Percentiles rank a stretch among this genome's conserved stretches.
Conservation (phyloP, 1,139 yeast species). For the Hemisphaericaspora xylanilytica region DNA sequence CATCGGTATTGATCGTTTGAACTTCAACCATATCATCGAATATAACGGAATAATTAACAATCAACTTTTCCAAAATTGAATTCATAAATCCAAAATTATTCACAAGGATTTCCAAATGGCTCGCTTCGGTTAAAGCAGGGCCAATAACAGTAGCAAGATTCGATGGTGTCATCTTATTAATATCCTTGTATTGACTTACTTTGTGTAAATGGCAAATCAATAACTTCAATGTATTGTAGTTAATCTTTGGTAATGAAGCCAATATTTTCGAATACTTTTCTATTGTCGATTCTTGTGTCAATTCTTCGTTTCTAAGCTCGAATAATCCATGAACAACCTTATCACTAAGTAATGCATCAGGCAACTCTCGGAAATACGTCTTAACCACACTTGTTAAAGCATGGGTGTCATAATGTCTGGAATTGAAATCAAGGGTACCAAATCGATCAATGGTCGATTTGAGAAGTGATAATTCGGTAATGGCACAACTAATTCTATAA, state of each 20-base stretch:
- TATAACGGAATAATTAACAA: constrained; percentile 38
- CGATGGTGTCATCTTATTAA: constrained; percentile 75
- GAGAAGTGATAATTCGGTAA: constrained; percentile 70
- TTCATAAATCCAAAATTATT: constrained; percentile 57
- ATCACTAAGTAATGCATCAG: constrained; percentile 77
- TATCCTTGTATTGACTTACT: constrained; percentile 57
- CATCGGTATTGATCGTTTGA: background rate
- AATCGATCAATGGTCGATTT: constrained; percentile 72
- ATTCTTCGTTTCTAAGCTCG: constrained; percentile 21
- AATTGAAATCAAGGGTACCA: constrained; percentile 56
- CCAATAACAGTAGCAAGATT: constrained; percentile 78
- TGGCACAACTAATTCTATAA: constrained; percentile 87
- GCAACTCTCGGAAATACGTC: constrained; percentile 79
- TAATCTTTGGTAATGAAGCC: constrained; percentile 55
- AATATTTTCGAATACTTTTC: constrained; percentile 46
- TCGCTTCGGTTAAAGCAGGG: constrained; percentile 60
- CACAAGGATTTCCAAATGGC: constrained; percentile 47
- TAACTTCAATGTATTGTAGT: constrained; percentile 65
- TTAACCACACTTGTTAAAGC: constrained; percentile 90
- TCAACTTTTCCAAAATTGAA: constrained; percentile 50
- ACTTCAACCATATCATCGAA: constrained; percentile 23
- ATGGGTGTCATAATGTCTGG: constrained; percentile 78
- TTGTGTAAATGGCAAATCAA: constrained; percentile 67
- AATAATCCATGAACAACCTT: constrained; percentile 50
- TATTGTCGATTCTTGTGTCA: constrained; percentile 15